phyloP scores from a whole-genome alignment of 192 early-diverging fungal species.

The Piromyces sp. region DNA sequence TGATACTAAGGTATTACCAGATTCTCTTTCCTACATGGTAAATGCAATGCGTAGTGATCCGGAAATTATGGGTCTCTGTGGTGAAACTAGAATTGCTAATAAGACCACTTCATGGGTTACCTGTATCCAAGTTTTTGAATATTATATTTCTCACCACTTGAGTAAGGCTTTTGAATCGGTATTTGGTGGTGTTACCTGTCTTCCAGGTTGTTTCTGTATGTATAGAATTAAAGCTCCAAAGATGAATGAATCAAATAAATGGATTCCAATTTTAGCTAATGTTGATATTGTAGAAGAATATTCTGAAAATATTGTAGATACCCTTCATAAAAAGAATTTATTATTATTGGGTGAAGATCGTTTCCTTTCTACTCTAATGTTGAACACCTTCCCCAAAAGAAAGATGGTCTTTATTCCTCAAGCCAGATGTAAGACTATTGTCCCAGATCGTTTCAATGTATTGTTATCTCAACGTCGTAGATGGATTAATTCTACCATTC shows the following conservation, averaged over 20 bases:
- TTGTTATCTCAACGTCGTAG: slow-evolving; percentile 70
- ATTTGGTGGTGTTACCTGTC: background rate
- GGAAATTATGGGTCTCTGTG: slow-evolving; percentile 5
- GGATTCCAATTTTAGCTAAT: background rate
- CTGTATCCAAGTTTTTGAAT: slow-evolving; percentile 5
- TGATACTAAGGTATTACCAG: slow-evolving; percentile 1
- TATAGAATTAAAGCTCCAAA: background rate
- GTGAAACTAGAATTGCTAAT: slow-evolving; percentile 6
- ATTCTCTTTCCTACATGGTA: slow-evolving; percentile 4
- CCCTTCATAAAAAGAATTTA: slow-evolving; percentile 84
- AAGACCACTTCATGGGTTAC: slow-evolving; percentile 5
- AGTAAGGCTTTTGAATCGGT: slow-evolving; percentile 5
- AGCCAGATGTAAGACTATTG: slow-evolving; percentile 81
- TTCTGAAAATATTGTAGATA: slow-evolving; percentile 32
- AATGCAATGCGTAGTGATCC: slow-evolving; percentile 3
- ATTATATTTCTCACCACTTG: slow-evolving; percentile 5
- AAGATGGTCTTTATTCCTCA: slow-evolving; percentile 89
- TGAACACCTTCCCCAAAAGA: slow-evolving; percentile 79
- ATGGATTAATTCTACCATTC: slow-evolving; percentile 91
- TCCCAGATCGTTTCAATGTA: slow-evolving; percentile 73
- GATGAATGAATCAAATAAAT: background rate
- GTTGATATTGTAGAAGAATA: slow-evolving; percentile 18
- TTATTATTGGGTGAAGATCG: slow-evolving; percentile 85
- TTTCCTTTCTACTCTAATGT: slow-evolving; percentile 79
- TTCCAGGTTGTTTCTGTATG: background rate